Percentiles rank a stretch among this genome's conserved stretches.
Conservation (phyloP, 2,329 filamentous ascomycete genomes). For the Calonectria crousiana region DNA sequence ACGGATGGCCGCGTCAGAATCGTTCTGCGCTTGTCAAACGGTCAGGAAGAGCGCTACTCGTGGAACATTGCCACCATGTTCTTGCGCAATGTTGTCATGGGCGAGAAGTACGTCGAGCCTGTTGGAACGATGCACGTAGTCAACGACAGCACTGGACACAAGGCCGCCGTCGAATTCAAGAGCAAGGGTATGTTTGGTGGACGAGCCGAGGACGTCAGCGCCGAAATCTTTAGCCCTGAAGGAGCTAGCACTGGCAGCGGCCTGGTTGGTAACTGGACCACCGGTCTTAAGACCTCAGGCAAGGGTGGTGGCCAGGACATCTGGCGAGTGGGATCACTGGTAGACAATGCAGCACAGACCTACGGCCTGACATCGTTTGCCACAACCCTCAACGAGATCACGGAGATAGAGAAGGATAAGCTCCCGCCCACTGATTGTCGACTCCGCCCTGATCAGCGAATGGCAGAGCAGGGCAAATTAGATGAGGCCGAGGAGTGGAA, state of each 20-base stretch:
- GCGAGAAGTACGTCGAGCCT: constrained; percentile 97
- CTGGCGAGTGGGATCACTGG: constrained; percentile 83
- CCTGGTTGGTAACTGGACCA: constrained; percentile 88
- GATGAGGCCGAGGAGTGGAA: constrained; percentile 90
- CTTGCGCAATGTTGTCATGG: constrained; percentile 94
- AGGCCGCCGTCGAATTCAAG: constrained; percentile 91
- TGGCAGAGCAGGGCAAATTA: constrained; percentile 83
- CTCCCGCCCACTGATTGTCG: constrained; percentile 86
- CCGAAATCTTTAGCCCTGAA: constrained; percentile 77
- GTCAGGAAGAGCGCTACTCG: constrained; percentile 83
- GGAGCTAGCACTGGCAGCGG: constrained; percentile 76
- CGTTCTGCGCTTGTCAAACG: constrained; percentile 74
- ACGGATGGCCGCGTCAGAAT: constrained; percentile 90
- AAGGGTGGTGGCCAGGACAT: constrained; percentile 73
- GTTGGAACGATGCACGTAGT: constrained; percentile 88
- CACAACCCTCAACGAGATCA: constrained; percentile 88
- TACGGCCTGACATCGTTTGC: constrained; percentile 94
- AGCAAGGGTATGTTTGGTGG: constrained; percentile 98
- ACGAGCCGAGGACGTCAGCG: constrained; percentile 87
- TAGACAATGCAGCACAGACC: constrained; percentile 81
- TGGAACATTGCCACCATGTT: constrained; percentile 93
- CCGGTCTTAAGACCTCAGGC: constrained; percentile 74
- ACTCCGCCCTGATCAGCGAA: constrained; percentile 87
- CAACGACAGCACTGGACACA: constrained; percentile 86
- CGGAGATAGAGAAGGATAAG: constrained; percentile 78